Evolutionary conservation across 2,329 filamentous ascomycete species (phyloP).

Genomic region (Pyricularia pennisetigena): DNA sequence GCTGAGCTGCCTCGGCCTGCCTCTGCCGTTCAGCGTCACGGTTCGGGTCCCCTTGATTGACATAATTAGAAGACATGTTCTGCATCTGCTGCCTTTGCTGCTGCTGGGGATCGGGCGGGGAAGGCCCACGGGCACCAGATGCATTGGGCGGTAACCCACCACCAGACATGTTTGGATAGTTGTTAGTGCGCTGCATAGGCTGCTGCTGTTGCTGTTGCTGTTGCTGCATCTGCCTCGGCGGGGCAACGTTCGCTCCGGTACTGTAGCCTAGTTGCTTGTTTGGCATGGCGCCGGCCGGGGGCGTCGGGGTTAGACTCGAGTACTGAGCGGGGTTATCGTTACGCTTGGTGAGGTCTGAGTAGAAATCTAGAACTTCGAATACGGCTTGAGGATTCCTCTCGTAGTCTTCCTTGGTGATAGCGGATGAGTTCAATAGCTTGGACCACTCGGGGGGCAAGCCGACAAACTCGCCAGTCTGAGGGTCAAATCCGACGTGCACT

Average conservation of each 20-base stretch:
- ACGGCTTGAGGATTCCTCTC: slow-evolving; percentile 88
- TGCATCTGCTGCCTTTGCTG: slow-evolving; percentile 50
- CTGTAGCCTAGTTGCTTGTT: slow-evolving; percentile 56
- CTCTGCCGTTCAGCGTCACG: slow-evolving; percentile 52
- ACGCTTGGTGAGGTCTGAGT: slow-evolving; percentile 72
- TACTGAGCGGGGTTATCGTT: slow-evolving; percentile 62
- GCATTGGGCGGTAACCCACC: neutral
- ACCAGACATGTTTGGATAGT: slow-evolving; percentile 22
- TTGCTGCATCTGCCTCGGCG: slow-evolving; percentile 48
- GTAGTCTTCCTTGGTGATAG: slow-evolving; percentile 97
- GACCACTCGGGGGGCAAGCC: slow-evolving; percentile 95
- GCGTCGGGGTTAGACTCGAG: slow-evolving; percentile 57
- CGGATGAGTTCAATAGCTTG: slow-evolving; percentile 88
- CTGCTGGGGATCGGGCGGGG: slow-evolving; percentile 18
- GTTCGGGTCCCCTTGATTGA: slow-evolving; percentile 32
- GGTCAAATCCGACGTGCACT: slow-evolving; percentile 95
- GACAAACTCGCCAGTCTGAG: slow-evolving; percentile 88
- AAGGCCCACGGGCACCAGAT: neutral
- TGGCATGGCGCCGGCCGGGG: slow-evolving; percentile 43
- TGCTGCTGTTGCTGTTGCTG: slow-evolving; percentile 3
- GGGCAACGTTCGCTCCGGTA: slow-evolving; percentile 50
- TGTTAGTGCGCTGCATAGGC: slow-evolving; percentile 16
- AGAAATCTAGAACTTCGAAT: slow-evolving; percentile 76
- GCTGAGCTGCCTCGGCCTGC: slow-evolving; percentile 48
- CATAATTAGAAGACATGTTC: slow-evolving; percentile 44